Evolutionary conservation across 257 asterid species (phyloP), one percentile per base, ranked within the genome.

Genomic region (Lavandula angustifolia): DNA sequence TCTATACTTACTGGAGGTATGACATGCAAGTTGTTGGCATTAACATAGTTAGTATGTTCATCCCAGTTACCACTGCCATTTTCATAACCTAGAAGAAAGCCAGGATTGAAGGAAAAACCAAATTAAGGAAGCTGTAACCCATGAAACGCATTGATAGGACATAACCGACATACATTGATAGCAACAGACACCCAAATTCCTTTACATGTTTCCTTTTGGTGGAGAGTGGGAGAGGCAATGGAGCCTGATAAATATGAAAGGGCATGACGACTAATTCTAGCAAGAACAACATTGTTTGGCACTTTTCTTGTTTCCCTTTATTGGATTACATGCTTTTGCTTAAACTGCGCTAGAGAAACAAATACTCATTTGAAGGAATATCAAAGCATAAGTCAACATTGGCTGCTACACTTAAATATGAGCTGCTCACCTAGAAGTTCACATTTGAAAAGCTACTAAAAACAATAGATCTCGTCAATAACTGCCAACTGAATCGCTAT

Each of bases 21-120:
- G 68, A 83, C 86, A 68, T 94, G 96, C 83, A 94, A 79, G 82
- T 82, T 94, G 85, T 79, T 90, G 59, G 91, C 84, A 73, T 83
- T 86, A 41, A 77, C 85, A 76, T 85, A 88, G 75, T 75, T 89
- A 47, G 96, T 80, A 73, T 82, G 95, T 52, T 92, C 97, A 71
- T 83, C 87, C 94, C 92, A 84, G 72, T 73, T 75, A 57, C 84
- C 88, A 60, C 85, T 78, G 74, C 91, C 86, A 71, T 85, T 89
- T 44, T 87, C 95, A 71, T 80, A 86, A 79, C 95, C 99, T 87
- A 85, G 73, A 81, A 50, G 54, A 70, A 66, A 57, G 54, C 57
- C 81, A 35, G 60, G 67, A 55, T 35, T 69, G 54, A 69, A 56
- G 54, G 54, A 65, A 48, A 13, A 56, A 42, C 68, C 33, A 46